Evolutionary conservation across 2,329 filamentous ascomycete species (phyloP), one percentile per base, ranked within the genome.

Genomic region (Graphilbum sp.): DNA sequence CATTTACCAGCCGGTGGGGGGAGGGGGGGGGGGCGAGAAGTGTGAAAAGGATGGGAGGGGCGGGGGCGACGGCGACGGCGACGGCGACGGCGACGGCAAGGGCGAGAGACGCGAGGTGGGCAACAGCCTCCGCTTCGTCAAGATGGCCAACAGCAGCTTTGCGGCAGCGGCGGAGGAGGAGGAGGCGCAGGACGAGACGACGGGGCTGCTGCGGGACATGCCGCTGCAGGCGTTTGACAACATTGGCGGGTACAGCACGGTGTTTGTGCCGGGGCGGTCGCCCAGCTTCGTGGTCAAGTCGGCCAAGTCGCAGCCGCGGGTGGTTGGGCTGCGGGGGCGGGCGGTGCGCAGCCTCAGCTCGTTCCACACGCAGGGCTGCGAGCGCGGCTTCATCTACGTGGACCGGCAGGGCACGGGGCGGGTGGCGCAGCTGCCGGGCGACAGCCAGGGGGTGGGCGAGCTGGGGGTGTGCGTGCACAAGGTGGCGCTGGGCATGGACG

Each of bases 271-370:
- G 1, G 87, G 88, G 0, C 58, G 68, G 4, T 84, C 84, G 1
- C 81, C 88, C 0, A 78, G 75, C 41, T 87, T 96, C 53, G 61
- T 98, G 33, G 54, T 95, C 32, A 92, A 83, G 50, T 84, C 84
- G 35, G 72, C 84, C 27, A 81, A 84, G 46, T 86, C 79, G 37
- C 58, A 69, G 5, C 86, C 88, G 0, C 76, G 75, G 46, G 70
- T 94, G 13, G 57, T 93, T n/a, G 68, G 72, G 11, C 61, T 95
- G 1, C 72, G 78, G 43, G 79, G 80, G 0, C 62, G 67, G 13
- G 70, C 72, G 8, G 75, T 88, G 4, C 70, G 75, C 30, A 75
- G 77, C 36, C 66, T 96, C 49, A 83, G 77, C 45, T 62, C 73
- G 1, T 84, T 94, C 53, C 74, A 92, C 52, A 86, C 78, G 0